phyloP scores from a whole-genome alignment of 2,329 filamentous ascomycete genomes.

The Fusarium illudens region DNA sequence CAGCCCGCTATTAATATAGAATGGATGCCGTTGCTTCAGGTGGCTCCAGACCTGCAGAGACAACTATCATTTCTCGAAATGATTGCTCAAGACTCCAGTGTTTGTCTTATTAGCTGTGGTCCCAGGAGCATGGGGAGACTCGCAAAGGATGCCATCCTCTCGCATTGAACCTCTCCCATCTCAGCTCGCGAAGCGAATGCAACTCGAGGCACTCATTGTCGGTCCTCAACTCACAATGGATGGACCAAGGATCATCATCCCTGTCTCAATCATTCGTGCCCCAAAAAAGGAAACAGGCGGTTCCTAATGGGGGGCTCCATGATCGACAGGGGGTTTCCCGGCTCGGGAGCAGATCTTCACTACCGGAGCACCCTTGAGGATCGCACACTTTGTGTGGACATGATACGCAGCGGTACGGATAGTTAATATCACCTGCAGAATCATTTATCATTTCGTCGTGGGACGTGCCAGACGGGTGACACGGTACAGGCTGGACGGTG shows the following conservation, averaged over 20 bases:
- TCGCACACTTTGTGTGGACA: not conserved
- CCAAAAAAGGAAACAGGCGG: not conserved
- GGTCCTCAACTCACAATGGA: not conserved
- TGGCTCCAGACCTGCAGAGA: not conserved
- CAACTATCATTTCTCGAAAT: not conserved
- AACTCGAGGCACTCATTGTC: slow-evolving; percentile 1
- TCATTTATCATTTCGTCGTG: not conserved
- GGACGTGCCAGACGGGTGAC: not conserved
- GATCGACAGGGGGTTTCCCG: slow-evolving; percentile 32
- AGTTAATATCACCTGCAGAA: not conserved
- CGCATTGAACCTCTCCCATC: not conserved
- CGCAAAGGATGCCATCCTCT: not conserved
- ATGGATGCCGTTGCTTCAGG: not conserved
- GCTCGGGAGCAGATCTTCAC: not conserved
- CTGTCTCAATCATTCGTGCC: not conserved
- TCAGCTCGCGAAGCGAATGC: slow-evolving; percentile 2
- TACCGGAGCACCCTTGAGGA: not conserved
- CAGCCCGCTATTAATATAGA: slow-evolving; percentile 1
- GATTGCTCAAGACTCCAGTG: too few relatives aligned
- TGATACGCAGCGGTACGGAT: not conserved
- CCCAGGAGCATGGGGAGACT: not conserved
- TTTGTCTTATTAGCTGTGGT: not conserved
- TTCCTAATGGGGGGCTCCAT: slow-evolving; percentile 8
- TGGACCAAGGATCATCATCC: slow-evolving; percentile 7
- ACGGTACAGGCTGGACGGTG: not conserved